Evolutionary conservation across 192 early-diverging fungal genomes (phyloP).

Genomic region (Coemansia aciculifera): DNA sequence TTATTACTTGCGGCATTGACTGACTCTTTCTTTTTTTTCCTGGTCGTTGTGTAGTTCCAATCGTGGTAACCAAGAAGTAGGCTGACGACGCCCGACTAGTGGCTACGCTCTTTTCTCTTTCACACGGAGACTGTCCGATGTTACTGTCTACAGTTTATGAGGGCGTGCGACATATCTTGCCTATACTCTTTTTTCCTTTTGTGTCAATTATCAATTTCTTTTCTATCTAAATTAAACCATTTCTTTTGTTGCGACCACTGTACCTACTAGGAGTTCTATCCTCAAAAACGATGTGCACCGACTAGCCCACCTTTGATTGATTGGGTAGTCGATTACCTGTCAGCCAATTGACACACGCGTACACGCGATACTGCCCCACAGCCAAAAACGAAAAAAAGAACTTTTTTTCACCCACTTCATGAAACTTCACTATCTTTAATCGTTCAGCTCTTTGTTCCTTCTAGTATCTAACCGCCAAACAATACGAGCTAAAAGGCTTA

Average conservation of each 20-base stretch:
- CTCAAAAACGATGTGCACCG: neutral
- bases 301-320: neutral
- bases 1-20: neutral
- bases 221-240: slow-evolving; percentile 6
- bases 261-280: neutral
- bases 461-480: neutral
- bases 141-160: neutral
- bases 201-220: slow-evolving; percentile 5
- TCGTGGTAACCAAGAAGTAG: slow-evolving; percentile 27
- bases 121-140: neutral
- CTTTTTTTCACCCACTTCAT: neutral
- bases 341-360: neutral
- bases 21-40: neutral
- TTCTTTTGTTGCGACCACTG: neutral
- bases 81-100: neutral
- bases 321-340: neutral
- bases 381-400: slow-evolving; percentile 13
- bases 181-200: slow-evolving; percentile 5
- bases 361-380: neutral
- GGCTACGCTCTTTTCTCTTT: neutral
- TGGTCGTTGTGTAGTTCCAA: slow-evolving; percentile 18
- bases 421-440: neutral
- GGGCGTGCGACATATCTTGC: slow-evolving; percentile 3
- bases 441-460: neutral
- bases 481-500: neutral